phyloP scores from a whole-genome alignment of 208 protist genomes.

The Leishmania aethiopica region DNA sequence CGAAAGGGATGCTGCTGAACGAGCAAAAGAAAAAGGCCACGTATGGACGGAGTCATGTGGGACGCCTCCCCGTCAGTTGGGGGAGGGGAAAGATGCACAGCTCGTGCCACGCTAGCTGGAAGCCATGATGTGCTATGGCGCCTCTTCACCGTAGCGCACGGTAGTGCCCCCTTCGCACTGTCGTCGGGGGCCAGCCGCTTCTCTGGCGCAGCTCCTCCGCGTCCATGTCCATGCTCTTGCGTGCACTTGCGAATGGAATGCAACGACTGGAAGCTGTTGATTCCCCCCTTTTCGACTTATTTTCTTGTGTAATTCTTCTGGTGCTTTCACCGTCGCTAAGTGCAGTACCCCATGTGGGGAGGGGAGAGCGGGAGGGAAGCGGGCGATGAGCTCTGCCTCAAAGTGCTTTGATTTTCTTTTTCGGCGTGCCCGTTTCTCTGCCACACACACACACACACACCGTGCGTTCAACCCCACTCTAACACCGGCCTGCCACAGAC shows the following conservation, averaged over 20 bases:
- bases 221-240: neutral
- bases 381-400: neutral
- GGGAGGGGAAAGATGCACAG: neutral
- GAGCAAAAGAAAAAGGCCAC: neutral
- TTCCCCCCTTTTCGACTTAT: neutral
- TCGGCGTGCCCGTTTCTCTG: neutral
- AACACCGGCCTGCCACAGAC: neutral
- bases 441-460: neutral
- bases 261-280: neutral
- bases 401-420: neutral
- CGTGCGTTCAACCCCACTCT: neutral
- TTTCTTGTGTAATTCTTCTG: neutral
- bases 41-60: neutral
- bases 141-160: neutral
- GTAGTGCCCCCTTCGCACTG: neutral
- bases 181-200: neutral
- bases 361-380: neutral
- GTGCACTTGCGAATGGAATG: neutral
- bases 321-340: neutral
- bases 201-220: slow-evolving; percentile 6
- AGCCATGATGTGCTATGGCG: neutral
- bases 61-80: neutral
- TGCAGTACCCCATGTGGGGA: neutral
- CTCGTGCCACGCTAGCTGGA: neutral
- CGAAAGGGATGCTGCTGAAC: neutral